Base-by-base conservation (phyloP, 768 basidiomycete genomes). In the Pisolithus microcarpus region DNA sequence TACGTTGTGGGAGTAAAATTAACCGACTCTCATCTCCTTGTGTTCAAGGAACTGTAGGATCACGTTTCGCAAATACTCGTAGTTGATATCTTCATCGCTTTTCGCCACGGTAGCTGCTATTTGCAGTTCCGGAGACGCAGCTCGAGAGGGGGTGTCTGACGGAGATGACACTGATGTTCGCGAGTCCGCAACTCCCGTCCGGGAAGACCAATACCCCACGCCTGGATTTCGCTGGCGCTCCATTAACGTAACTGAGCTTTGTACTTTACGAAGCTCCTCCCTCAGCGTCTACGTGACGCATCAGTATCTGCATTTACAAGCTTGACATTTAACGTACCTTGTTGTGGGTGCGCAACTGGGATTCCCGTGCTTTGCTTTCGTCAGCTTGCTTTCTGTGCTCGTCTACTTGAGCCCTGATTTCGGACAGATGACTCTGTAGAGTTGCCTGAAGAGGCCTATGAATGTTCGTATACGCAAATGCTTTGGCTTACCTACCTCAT, bases 21-120 rank as follows among this genome's bases (percentile, higher is more conserved):
- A 38, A 72, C 90, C 65, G 62, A 93, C 93, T 70, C 96, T 78
- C 93, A 97, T 97, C 67, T 98, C 93, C 65, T 95, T 93, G 70
- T 97, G 90, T 65, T 99, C 96, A 46, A 99, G 74, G 72, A 99
- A 99, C 65, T 98, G 96, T 43, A 99, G 67, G 51, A 98, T 91
- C 30, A 98, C 88, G 66, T 98, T 98, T 52, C 96, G 78, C 43
- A 99, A 68, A 68, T 99, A 99, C 70, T 98, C 96, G 7, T 95
- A 72, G 61, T 95, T 98, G 49, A 98, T 80, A 54, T 95, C 95
- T 62, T 95, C 94, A 40, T 97, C 93, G 10, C 78, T 79, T 49
- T 72, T 76, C 9, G 57, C 57, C 10, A 28, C 47, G 4, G 42
- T 36, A 1, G 60, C 52, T 5, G 66, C 58, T 2, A 64, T 62